These are phyloP conservation scores for Diaporthe destruens DNA, from an alignment of 2,329 filamentous ascomycete species.

Conservation along the genomic window DNA sequence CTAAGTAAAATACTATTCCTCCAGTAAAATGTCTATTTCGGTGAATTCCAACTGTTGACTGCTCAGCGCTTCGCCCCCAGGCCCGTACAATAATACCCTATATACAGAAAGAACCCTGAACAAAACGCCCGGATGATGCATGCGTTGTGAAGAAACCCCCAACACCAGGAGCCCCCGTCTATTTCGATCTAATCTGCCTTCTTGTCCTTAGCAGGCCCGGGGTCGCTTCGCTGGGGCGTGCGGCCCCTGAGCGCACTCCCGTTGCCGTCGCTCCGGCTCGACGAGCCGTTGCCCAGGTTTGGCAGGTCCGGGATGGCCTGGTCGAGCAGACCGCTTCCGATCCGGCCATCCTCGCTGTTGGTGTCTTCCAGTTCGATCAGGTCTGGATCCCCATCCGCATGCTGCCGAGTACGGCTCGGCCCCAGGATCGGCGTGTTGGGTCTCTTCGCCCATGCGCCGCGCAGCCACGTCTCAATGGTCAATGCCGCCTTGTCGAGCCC, in stretches of 20 bases:
- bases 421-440: conserved; percentile 64
- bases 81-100: conserved; percentile 26
- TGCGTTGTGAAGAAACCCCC: neutral
- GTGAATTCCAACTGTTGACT: conserved; percentile 30
- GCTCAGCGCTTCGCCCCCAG: conserved; percentile 28
- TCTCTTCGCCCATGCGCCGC: conserved; percentile 80
- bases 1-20: conserved; percentile 29
- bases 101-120: conserved; percentile 40
- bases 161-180: conserved; percentile 18
- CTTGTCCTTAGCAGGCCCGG: conserved; percentile 54
- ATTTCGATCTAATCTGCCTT: conserved; percentile 57
- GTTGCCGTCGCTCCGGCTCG: conserved; percentile 55
- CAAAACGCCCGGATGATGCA: conserved; percentile 41
- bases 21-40: conserved; percentile 40
- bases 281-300: conserved; percentile 52
- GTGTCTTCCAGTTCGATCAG: conserved; percentile 79
- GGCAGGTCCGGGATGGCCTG: conserved; percentile 47
- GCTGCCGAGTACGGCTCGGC: conserved; percentile 42
- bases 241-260: conserved; percentile 54
- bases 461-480: conserved; percentile 90
- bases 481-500: conserved; percentile 86
- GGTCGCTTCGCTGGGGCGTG: conserved; percentile 45
- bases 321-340: conserved; percentile 30
- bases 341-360: conserved; percentile 65
- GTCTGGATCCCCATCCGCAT: conserved; percentile 65